Evolutionary conservation across 805 yeast species (phyloP), one percentile per base, ranked within the genome.

Genomic region (Metschnikowia aberdeeniae): DNA sequence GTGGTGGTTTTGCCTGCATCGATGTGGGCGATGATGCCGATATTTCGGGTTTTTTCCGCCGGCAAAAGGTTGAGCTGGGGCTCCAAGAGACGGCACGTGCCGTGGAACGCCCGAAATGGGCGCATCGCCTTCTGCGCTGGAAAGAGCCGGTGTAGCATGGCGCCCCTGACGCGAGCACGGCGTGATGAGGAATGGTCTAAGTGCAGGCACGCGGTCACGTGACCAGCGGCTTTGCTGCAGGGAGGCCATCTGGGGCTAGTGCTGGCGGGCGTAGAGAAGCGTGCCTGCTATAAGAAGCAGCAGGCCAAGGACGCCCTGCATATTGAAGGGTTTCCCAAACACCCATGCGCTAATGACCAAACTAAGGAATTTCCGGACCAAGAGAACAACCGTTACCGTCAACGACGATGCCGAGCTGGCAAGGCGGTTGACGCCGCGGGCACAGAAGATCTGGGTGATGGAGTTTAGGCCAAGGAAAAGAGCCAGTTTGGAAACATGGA

Each of bases 1-100:
- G 99, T 90, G 1, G 99, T 93, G 3, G 99, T 93, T 64, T 93
- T 93, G 0, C 99, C 99, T 3, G 99, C 99, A 70, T 93, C 99
- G 43, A 93, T 93, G 62, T 93, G 99, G n/a, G 99, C 99, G 34
- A 93, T 89, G 55, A 93, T 89, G 1, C 99, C 99, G 29, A 93
- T 87, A 64, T 93, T 92, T 49, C 99, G 70, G 20, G 85, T 76
- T 43, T 68, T 68, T 14, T 52, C 55, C 1, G 63, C 55, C 3
- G 63, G 59, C 6, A 68, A 59, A 11, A 55, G 50, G 41, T 67
- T 68, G 31, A 67, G 46, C 22, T 48, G 44, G 20, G 54, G 54
- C 27, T 51, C 54, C 3, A 17, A 3, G 12, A 44, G 40, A 4
- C 28, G n/a, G 8, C 33, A 6, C 1, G 43, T 19, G 10, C 28